These are phyloP conservation scores for Paraphaeosphaeria minitans DNA, from an alignment of 2,329 filamentous ascomycete genomes.

Conservation along the genomic window DNA sequence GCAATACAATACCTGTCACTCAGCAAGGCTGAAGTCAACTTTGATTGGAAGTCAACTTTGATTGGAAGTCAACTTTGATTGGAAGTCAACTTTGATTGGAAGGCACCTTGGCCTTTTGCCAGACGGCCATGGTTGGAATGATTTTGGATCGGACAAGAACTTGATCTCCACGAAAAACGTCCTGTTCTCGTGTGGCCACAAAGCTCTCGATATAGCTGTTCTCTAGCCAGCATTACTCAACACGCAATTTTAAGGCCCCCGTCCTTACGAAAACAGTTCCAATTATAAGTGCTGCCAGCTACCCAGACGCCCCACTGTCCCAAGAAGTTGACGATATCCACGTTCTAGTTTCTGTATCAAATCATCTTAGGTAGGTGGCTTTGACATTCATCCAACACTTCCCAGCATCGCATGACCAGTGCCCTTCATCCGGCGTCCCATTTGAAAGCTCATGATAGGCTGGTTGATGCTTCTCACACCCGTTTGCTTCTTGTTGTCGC, in stretches of 20 bases:
- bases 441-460: neutral
- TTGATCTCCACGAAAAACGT: constrained; percentile 5
- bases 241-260: too few species aligned
- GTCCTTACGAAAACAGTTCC: too few species aligned
- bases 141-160: constrained; percentile 22
- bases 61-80: constrained; percentile 16
- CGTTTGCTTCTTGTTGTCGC: neutral
- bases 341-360: too few species aligned
- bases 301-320: too few species aligned
- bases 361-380: too few species aligned
- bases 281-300: too few species aligned
- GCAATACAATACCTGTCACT: constrained; percentile 5
- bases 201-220: constrained; percentile 4
- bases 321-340: too few species aligned
- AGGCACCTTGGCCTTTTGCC: constrained; percentile 15
- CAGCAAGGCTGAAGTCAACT: constrained; percentile 1
- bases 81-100: constrained; percentile 18
- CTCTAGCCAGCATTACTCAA: neutral
- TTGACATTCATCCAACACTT: too few species aligned
- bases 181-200: constrained; percentile 1
- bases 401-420: too few species aligned
- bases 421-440: too few species aligned
- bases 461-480: neutral
- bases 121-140: constrained; percentile 20
- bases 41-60: constrained; percentile 13